Percentiles rank a stretch among this genome's conserved stretches.
These are phyloP conservation scores for Lanmaoa pseudosensibilis DNA, from an alignment of 768 basidiomycete genomes.

Conservation along the genomic window DNA sequence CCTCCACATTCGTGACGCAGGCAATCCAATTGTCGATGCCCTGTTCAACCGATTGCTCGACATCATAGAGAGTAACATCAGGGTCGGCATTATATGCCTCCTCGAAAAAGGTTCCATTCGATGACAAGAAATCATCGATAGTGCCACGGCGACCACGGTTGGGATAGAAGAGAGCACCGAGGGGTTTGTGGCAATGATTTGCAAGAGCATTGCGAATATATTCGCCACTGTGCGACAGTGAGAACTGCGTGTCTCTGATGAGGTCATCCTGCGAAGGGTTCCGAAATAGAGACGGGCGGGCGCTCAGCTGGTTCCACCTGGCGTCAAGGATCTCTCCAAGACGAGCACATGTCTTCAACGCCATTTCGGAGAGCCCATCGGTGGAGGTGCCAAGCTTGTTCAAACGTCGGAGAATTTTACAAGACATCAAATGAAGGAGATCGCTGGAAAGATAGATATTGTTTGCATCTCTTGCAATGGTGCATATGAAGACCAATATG, in stretches of 20 bases:
- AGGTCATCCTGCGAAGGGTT: slow-evolving; percentile 5
- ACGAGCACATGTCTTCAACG: slow-evolving; percentile 30
- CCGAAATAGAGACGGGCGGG: slow-evolving; percentile 23
- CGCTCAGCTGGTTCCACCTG: slow-evolving; percentile 34
- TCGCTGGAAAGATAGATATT: slow-evolving; percentile 14
- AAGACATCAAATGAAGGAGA: slow-evolving; percentile 25
- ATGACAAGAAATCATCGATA: slow-evolving; percentile 18
- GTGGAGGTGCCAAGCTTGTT: slow-evolving; percentile 12
- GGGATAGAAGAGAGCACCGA: background rate
- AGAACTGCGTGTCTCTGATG: slow-evolving; percentile 31
- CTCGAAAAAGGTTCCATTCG: slow-evolving; percentile 5
- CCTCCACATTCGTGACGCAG: slow-evolving; percentile 1
- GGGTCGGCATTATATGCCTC: slow-evolving; percentile 8
- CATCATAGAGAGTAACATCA: slow-evolving; percentile 32
- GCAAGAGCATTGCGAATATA: slow-evolving; percentile 30
- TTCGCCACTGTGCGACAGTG: slow-evolving; percentile 28
- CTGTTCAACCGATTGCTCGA: slow-evolving; percentile 35
- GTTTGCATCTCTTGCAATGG: slow-evolving; percentile 22
- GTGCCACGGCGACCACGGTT: slow-evolving; percentile 2
- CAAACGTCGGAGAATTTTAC: slow-evolving; percentile 20
- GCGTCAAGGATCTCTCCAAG: slow-evolving; percentile 24
- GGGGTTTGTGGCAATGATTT: background rate
- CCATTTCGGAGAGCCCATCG: slow-evolving; percentile 38
- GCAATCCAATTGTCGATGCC: slow-evolving; percentile 35
- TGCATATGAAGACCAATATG: slow-evolving; percentile 41